phyloP scores from a whole-genome alignment of 208 protist genomes.

The Crithidia sp. region DNA sequence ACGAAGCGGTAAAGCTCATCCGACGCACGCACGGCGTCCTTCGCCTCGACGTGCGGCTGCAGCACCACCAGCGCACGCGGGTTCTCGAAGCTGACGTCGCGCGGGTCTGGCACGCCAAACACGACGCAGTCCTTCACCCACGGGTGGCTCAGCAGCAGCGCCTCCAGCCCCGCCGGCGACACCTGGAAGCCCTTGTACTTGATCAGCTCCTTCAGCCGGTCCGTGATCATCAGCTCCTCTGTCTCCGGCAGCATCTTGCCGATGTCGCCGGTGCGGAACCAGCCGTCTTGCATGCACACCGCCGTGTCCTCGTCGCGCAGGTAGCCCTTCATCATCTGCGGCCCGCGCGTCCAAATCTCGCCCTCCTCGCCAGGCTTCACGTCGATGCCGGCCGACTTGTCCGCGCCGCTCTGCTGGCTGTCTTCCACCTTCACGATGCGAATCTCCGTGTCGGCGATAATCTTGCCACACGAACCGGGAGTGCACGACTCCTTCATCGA shows the following conservation, averaged over 20 bases:
- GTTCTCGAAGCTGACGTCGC: slow-evolving; percentile 61
- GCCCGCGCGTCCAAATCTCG: slow-evolving; percentile 73
- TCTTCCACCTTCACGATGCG: slow-evolving; percentile 50
- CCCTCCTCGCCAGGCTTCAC: slow-evolving; percentile 42
- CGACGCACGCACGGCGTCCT: slow-evolving; percentile 44
- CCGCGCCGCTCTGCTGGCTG: slow-evolving; percentile 44
- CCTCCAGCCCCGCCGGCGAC: slow-evolving; percentile 81
- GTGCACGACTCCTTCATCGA: neutral
- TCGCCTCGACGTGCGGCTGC: slow-evolving; percentile 22
- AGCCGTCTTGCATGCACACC: slow-evolving; percentile 60
- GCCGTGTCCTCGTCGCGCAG: slow-evolving; percentile 55
- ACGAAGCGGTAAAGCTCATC: slow-evolving; percentile 56
- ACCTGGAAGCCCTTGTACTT: slow-evolving; percentile 94
- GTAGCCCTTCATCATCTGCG: slow-evolving; percentile 84
- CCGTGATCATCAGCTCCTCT: slow-evolving; percentile 55
- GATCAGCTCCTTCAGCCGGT: slow-evolving; percentile 91
- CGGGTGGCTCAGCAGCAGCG: slow-evolving; percentile 53
- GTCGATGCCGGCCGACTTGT: slow-evolving; percentile 40
- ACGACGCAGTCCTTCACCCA: slow-evolving; percentile 74
- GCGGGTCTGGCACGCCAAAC: slow-evolving; percentile 58
- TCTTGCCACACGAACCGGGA: slow-evolving; percentile 15
- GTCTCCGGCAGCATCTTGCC: slow-evolving; percentile 47
- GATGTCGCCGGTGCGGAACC: slow-evolving; percentile 80
- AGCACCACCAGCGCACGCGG: slow-evolving; percentile 77
- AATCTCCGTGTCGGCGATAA: slow-evolving; percentile 42